Evolutionary conservation across 108 stramenopile species (phyloP).

Genomic region (Cylindrotheca closterium): DNA sequence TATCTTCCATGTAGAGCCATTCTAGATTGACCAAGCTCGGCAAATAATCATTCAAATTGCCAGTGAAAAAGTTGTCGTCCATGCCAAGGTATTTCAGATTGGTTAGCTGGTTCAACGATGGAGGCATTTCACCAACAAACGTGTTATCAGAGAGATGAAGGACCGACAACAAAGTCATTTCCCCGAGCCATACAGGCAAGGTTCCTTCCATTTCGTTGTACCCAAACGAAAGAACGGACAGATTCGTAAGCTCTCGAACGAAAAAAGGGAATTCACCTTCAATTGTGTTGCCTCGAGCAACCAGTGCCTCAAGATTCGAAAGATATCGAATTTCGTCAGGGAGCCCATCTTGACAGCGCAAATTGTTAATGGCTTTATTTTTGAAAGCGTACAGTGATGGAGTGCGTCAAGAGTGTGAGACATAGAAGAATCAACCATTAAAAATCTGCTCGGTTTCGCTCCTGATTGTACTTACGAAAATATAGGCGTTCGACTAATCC

Average conservation of each 20-base stretch:
- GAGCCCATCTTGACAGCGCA: background rate
- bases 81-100: background rate
- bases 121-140: background rate
- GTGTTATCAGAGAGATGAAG: background rate
- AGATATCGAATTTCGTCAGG: conserved; percentile 6
- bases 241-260: background rate
- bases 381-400: background rate
- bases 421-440: background rate
- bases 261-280: conserved; percentile 2
- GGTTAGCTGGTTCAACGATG: background rate
- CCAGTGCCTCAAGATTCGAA: background rate
- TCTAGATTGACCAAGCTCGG: conserved; percentile 5
- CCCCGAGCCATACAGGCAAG: background rate
- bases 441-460: background rate
- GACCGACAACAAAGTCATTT: background rate
- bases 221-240: conserved; percentile 4
- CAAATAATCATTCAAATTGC: conserved; percentile 12
- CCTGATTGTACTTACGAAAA: conserved; percentile 25
- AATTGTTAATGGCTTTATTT: conserved; percentile 23
- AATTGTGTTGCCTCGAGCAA: background rate
- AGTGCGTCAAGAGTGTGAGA: background rate
- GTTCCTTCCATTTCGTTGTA: conserved; percentile 10
- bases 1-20: conserved; percentile 25
- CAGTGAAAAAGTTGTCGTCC: conserved; percentile 2
- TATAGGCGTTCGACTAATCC: conserved; percentile 15